Evolutionary conservation across 2,329 filamentous ascomycete species (phyloP).

Genomic region (Fusarium cyanostomum): DNA sequence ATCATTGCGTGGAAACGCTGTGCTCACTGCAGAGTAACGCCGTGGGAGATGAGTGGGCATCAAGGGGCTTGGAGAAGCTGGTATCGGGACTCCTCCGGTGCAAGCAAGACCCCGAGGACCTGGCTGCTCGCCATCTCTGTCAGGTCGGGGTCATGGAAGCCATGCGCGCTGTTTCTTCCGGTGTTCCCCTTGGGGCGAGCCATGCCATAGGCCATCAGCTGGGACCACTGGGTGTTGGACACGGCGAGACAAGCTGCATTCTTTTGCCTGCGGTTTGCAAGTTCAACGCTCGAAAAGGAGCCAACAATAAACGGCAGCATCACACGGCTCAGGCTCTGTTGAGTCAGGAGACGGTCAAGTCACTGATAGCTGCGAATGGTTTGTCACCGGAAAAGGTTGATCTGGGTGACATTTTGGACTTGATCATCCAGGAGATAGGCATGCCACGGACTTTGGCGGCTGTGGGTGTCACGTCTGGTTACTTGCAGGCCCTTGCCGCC

Average conservation of each 20-base stretch:
- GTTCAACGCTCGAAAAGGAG: slow-evolving; percentile 1
- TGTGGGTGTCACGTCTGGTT: not conserved
- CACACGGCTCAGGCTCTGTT: not conserved
- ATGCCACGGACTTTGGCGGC: slow-evolving; percentile 9
- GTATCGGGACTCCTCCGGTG: not conserved
- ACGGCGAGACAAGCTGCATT: slow-evolving; percentile 17
- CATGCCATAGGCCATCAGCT: slow-evolving; percentile 23
- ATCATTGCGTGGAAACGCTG: slow-evolving; percentile 6
- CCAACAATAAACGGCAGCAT: not conserved
- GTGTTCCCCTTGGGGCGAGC: slow-evolving; percentile 11
- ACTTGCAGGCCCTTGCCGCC: not conserved
- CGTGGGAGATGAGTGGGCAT: not conserved
- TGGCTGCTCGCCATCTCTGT: slow-evolving; percentile 10
- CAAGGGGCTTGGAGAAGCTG: not conserved
- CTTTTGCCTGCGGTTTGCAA: slow-evolving; percentile 16
- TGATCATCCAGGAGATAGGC: not conserved
- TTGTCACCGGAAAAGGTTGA: not conserved
- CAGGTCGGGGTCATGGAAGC: slow-evolving; percentile 1
- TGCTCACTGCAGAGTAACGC: slow-evolving; percentile 13
- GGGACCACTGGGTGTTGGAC: slow-evolving; percentile 3
- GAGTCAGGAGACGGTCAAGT: not conserved
- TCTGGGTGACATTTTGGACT: slow-evolving; percentile 3
- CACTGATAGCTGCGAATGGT: not conserved
- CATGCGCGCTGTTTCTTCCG: slow-evolving; percentile 14
- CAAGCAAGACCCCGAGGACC: not conserved